Percentiles rank a stretch among this genome's conserved stretches.
These are phyloP conservation scores for Pseudogymnoascus sp. DNA, from an alignment of 2,329 filamentous ascomycete genomes.

Conservation along the genomic window DNA sequence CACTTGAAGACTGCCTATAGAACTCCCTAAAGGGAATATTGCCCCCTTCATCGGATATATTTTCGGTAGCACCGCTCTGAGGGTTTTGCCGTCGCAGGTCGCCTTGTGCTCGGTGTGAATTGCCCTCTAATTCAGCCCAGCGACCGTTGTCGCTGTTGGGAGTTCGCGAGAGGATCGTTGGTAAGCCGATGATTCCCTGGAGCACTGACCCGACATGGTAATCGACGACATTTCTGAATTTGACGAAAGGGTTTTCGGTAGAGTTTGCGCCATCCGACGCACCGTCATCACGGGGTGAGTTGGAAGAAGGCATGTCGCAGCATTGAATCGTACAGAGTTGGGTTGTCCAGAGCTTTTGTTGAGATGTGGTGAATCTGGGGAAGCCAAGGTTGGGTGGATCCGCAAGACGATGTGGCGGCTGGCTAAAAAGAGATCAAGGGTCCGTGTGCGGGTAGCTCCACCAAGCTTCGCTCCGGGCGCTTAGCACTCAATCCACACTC, in stretches of 20 bases:
- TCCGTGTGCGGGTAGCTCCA: not conserved
- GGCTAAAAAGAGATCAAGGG: not conserved
- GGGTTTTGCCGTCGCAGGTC: not conserved
- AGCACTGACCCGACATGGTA: slow-evolving; percentile 26
- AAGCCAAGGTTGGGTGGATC: not conserved
- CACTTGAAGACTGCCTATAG: not conserved
- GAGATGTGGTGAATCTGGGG: not conserved
- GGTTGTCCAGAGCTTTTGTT: not conserved
- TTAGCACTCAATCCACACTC: not conserved
- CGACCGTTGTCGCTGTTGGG: slow-evolving; percentile 14
- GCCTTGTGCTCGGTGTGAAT: slow-evolving; percentile 15
- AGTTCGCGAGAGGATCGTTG: slow-evolving; percentile 25
- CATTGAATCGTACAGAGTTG: not conserved
- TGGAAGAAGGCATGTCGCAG: slow-evolving; percentile 2
- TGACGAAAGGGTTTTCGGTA: slow-evolving; percentile 27
- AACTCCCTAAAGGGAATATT: slow-evolving; percentile 17
- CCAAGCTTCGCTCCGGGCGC: not conserved
- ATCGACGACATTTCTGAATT: slow-evolving; percentile 27
- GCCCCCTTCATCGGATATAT: slow-evolving; percentile 10
- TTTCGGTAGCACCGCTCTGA: not conserved
- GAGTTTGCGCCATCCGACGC: slow-evolving; percentile 13
- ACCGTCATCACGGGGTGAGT: slow-evolving; percentile 3
- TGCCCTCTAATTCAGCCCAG: slow-evolving; percentile 26
- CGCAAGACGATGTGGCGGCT: not conserved
- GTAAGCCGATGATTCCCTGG: slow-evolving; percentile 28